phyloP scores from a whole-genome alignment of 805 yeast species.

The Ogataea pilisensis region DNA sequence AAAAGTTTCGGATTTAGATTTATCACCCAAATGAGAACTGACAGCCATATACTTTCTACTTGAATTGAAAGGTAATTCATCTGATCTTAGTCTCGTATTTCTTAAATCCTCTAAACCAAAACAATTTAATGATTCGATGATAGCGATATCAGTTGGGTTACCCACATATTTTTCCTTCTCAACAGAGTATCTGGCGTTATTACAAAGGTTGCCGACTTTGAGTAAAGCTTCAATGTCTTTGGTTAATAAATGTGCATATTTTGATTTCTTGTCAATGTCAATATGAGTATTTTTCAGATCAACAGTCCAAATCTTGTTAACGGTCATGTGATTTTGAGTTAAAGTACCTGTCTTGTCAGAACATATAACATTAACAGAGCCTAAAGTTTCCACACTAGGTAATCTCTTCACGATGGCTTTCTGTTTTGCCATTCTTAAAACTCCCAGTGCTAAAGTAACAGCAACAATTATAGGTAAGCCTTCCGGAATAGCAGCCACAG shows the following conservation, averaged over 20 bases:
- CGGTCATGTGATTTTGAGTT: constrained; percentile 89
- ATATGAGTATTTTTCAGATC: constrained; percentile 43
- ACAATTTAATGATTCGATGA: constrained; percentile 66
- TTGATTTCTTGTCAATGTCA: constrained; percentile 42
- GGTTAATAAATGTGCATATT: constrained; percentile 42
- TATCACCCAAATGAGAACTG: constrained; percentile 54
- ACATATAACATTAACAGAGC: constrained; percentile 90
- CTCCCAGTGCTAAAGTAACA: constrained; percentile 94
- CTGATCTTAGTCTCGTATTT: constrained; percentile 49
- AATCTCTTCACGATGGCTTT: constrained; percentile 91
- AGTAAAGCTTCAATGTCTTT: constrained; percentile 52
- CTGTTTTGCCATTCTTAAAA: constrained; percentile 90
- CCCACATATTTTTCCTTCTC: constrained; percentile 76
- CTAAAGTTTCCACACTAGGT: constrained; percentile 93
- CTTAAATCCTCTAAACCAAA: constrained; percentile 75
- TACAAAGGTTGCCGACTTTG: constrained; percentile 69
- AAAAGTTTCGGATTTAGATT: constrained; percentile 51
- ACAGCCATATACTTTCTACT: constrained; percentile 90
- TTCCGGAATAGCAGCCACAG: constrained; percentile 99
- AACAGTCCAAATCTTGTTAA: constrained; percentile 74
- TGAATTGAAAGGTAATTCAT: constrained; percentile 84
- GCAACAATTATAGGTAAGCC: constrained; percentile 98
- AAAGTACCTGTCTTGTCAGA: constrained; percentile 90
- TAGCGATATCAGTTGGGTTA: constrained; percentile 92
- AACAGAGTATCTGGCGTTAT: constrained; percentile 64